phyloP scores from a whole-genome alignment of 2,329 filamentous ascomycete species.

The Pestalotiopsis sp. region DNA sequence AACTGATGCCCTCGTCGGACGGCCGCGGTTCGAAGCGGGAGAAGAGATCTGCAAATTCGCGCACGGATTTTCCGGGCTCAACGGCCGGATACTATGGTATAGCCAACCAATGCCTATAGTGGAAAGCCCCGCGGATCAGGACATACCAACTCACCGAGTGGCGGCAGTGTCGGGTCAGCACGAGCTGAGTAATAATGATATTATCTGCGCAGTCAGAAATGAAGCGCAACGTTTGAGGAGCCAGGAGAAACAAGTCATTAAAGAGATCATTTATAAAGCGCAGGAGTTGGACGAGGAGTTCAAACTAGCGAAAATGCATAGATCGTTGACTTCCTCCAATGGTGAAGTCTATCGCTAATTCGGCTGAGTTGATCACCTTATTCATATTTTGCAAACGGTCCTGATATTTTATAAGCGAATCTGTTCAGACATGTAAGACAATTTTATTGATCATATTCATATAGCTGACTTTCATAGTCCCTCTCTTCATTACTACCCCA shows the following conservation, averaged over 20 bases:
- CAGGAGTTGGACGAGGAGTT: conserved; percentile 2
- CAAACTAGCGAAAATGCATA: not conserved
- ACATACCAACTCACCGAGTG: conserved; percentile 1
- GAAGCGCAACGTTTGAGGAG: not conserved
- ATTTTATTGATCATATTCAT: too few relatives aligned
- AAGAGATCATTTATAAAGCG: not conserved
- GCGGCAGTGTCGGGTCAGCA: not conserved
- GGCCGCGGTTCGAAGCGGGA: not conserved
- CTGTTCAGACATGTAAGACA: too few relatives aligned
- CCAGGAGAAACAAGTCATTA: not conserved
- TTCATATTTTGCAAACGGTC: too few relatives aligned
- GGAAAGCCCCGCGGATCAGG: not conserved
- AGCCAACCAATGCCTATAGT: not conserved
- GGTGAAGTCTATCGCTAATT: not conserved
- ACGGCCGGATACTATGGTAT: not conserved
- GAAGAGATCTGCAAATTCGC: conserved; percentile 1
- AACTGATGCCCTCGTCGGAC: not conserved
- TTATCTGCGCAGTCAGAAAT: not conserved
- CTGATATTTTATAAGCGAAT: too few relatives aligned
- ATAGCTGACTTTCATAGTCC: too few relatives aligned
- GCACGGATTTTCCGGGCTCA: not conserved
- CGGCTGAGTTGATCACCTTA: not conserved
- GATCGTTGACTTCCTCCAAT: not conserved
- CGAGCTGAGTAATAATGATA: not conserved
- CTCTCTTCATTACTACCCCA: too few relatives aligned